A percentile compares a stretch with the other conserved stretches of the same genome.
Evolutionary conservation across 768 basidiomycete genomes (phyloP).

Genomic region (Candolleomyces aberdarensis): DNA sequence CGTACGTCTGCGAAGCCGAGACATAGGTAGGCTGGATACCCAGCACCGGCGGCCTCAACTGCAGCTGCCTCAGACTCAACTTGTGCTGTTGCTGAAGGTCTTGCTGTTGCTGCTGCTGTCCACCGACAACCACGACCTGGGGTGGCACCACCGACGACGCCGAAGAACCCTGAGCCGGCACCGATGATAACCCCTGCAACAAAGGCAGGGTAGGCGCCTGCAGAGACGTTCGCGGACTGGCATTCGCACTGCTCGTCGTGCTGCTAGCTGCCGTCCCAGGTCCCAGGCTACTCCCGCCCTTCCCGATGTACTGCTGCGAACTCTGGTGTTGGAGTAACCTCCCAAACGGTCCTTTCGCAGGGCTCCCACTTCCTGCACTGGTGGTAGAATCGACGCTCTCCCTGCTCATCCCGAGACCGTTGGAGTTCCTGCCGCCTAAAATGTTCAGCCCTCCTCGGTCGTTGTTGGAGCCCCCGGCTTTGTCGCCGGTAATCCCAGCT

Average conservation of each 20-base stretch:
- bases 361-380: neutral
- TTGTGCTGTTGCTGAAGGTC: constrained; percentile 19
- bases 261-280: neutral
- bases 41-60: constrained; percentile 42
- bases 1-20: constrained; percentile 29
- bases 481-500: constrained; percentile 4
- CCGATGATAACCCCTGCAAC: no score
- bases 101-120: constrained; percentile 12
- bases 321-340: constrained; percentile 3
- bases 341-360: constrained; percentile 3
- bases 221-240: neutral
- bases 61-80: constrained; percentile 26
- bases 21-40: constrained; percentile 68
- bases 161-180: neutral
- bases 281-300: neutral
- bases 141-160: constrained; percentile 1
- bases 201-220: neutral
- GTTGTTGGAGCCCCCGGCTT: neutral
- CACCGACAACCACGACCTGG: neutral
- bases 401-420: neutral
- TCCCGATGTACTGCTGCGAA: constrained; percentile 11
- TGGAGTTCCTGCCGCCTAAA: neutral
- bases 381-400: constrained; percentile 2
- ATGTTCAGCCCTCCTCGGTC: neutral
- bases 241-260: neutral